Conservation (phyloP, 2,329 filamentous ascomycete species). For the Parascedosporium putredinis region DNA sequence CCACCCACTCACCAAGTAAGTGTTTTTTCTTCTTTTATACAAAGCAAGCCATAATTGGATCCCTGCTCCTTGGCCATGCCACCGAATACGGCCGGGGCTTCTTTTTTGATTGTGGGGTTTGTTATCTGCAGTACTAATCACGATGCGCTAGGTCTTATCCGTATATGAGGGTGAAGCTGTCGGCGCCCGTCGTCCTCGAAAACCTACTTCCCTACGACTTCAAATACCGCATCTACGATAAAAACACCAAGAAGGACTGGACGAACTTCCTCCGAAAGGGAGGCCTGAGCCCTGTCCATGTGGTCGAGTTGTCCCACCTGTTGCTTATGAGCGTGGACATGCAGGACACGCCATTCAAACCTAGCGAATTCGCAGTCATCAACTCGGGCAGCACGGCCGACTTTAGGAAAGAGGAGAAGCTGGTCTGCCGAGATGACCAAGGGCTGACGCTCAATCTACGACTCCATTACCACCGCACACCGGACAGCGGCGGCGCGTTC, state of each 20-base stretch:
- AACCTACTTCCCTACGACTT: constrained; percentile 95
- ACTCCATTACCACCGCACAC: constrained; percentile 83
- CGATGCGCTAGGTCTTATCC: constrained; percentile 63
- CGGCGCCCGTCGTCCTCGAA: constrained; percentile 85
- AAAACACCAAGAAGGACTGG: constrained; percentile 98
- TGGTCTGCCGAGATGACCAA: constrained; percentile 77
- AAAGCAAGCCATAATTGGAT: too few relatives aligned
- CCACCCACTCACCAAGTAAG: constrained; percentile 67
- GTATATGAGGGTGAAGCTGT: constrained; percentile 87
- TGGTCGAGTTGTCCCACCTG: constrained; percentile 90
- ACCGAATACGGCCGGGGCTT: too few relatives aligned
- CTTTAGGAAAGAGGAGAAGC: constrained; percentile 69
- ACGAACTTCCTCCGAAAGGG: constrained; percentile 96
- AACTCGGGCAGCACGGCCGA: constrained; percentile 82
- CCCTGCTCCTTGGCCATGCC: too few relatives aligned
- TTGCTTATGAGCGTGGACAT: constrained; percentile 88
- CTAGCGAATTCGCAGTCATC: constrained; percentile 95
- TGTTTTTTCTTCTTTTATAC: constrained; percentile 10
- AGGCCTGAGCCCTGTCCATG: constrained; percentile 92
- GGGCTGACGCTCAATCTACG: constrained; percentile 70
- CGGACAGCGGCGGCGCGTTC: constrained; percentile 90
- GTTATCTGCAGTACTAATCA: constrained; percentile 11
- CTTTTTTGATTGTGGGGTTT: too few relatives aligned
- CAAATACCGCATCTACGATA: constrained; percentile 98
- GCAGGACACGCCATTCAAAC: constrained; percentile 89